Base-by-base conservation (phyloP, 1,139 yeast genomes). In the Arxiozyma bovina region DNA sequence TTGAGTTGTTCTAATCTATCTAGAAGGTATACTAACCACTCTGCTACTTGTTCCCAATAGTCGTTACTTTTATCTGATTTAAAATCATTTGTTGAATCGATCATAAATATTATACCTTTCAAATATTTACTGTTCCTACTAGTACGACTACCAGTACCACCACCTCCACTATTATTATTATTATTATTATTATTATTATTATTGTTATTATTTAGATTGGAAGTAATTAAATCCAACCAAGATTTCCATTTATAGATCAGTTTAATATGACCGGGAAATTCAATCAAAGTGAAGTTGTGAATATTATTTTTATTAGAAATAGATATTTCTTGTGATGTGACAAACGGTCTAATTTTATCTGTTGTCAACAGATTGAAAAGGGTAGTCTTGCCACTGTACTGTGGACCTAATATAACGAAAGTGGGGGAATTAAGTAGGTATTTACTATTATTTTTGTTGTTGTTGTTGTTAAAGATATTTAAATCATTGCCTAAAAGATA, bases 261-360 rank as follows among this genome's bases (percentile, higher is more conserved):
- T 67, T 89, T 90, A 55, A 80, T 73, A 69, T 87, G 93, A 8
- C 97, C 97, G 2, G 98, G 98, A 61, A 83, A 83, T 66, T 91
- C 98, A 51, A 85, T 77, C 9, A 46, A 34, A 20, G 48, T 46
- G 18, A 34, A 21, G 1, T 34, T 30, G 20, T 20, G 25, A 18
- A 20, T 46, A 4, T 20, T 17, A 12, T 34, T 67, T 18, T 64
- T 61, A 11, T 66, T 71, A 20, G 67, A 68, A 44, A 63, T 55
- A 61, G 74, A 78, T n/a, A 78, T 74, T 50, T 71, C 74, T 48
- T 66, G 64, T 1, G 68, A 66, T 50, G 59, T 63, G 5, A 64
- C 67, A 1, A 66, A 54, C 9, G 57, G 58, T 50, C 58, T 59
- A 17, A 54, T 20, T 6, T 56, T 45, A 22, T 55, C 63, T 11